phyloP scores from a whole-genome alignment of 2,329 filamentous ascomycete genomes.

The Calycina herbarum region DNA sequence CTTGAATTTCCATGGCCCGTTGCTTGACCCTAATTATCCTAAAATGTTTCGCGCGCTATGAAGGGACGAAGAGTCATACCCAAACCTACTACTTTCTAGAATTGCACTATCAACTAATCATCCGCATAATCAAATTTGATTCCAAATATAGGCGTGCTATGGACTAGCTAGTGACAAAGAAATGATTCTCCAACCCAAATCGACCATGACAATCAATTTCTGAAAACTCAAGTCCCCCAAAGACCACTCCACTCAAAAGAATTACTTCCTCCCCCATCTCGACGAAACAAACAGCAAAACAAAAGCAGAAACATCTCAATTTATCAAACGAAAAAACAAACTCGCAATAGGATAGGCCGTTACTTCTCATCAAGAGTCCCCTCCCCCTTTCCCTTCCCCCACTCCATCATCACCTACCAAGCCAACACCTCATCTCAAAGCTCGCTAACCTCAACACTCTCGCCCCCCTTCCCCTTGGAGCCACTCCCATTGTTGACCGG shows the following conservation, averaged over 20 bases:
- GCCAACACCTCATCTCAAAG: constrained; percentile 5
- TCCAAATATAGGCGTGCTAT: background rate
- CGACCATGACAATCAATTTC: background rate
- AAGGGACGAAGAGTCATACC: too few relatives aligned
- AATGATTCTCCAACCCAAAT: background rate
- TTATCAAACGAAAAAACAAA: background rate
- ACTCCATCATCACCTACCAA: background rate
- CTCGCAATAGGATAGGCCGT: too few relatives aligned
- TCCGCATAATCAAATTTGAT: too few relatives aligned
- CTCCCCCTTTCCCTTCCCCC: background rate
- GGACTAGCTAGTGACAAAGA: background rate
- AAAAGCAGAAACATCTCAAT: background rate
- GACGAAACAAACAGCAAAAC: too few relatives aligned
- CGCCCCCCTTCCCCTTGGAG: constrained; percentile 46
- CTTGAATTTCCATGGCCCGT: too few relatives aligned
- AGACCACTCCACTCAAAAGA: too few relatives aligned
- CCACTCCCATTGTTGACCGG: constrained; percentile 42
- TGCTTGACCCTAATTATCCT: too few relatives aligned
- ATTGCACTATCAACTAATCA: too few relatives aligned
- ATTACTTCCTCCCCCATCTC: too few relatives aligned
- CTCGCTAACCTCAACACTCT: constrained; percentile 19
- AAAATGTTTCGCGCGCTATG: too few relatives aligned
- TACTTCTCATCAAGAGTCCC: background rate
- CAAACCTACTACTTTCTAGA: too few relatives aligned
- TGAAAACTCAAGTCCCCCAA: background rate